Percentiles rank a stretch among this genome's conserved stretches.
phyloP scores from a whole-genome alignment of 148 eudicot species.

The Mesembryanthemum crystallinum region DNA sequence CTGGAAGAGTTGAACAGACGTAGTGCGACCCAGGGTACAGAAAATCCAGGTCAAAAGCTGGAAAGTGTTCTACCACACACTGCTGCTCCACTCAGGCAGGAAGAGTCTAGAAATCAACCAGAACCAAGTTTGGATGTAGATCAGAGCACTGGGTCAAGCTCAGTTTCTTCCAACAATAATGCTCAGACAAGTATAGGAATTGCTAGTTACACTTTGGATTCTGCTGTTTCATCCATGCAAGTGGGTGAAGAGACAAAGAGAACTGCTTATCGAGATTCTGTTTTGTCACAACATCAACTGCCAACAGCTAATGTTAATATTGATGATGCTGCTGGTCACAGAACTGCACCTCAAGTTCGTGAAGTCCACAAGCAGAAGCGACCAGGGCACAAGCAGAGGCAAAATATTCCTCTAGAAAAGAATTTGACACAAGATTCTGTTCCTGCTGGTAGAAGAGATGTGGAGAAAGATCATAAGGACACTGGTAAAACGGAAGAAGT shows the following conservation, averaged over 20 bases:
- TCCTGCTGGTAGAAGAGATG: constrained; percentile 19
- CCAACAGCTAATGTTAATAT: constrained; percentile 23
- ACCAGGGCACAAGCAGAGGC: constrained; percentile 53
- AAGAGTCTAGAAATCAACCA: constrained; percentile 31
- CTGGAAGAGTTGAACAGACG: constrained; percentile 87
- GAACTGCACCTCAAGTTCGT: constrained; percentile 33
- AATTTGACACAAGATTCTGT: constrained; percentile 32
- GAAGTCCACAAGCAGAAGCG: constrained; percentile 52
- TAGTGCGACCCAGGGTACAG: constrained; percentile 44
- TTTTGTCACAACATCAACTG: constrained; percentile 28
- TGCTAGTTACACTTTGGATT: constrained; percentile 25
- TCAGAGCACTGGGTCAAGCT: constrained; percentile 28
- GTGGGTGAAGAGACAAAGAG: constrained; percentile 21
- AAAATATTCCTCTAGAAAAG: constrained; percentile 37
- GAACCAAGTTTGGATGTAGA: constrained; percentile 29
- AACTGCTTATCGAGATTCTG: constrained; percentile 22
- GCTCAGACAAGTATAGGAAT: constrained; percentile 26
- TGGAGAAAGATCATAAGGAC: constrained; percentile 7
- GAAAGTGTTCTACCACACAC: constrained; percentile 33
- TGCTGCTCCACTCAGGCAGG: constrained; percentile 36
- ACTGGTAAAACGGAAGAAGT: constrained; percentile 15
- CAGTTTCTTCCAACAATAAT: constrained; percentile 23
- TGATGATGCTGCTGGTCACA: constrained; percentile 31
- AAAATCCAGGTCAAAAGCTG: constrained; percentile 38
- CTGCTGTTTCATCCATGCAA: constrained; percentile 27